Evolutionary conservation across 306 rosid species (phyloP), one percentile per base, ranked within the genome.

Genomic region (Trifolium dubium): DNA sequence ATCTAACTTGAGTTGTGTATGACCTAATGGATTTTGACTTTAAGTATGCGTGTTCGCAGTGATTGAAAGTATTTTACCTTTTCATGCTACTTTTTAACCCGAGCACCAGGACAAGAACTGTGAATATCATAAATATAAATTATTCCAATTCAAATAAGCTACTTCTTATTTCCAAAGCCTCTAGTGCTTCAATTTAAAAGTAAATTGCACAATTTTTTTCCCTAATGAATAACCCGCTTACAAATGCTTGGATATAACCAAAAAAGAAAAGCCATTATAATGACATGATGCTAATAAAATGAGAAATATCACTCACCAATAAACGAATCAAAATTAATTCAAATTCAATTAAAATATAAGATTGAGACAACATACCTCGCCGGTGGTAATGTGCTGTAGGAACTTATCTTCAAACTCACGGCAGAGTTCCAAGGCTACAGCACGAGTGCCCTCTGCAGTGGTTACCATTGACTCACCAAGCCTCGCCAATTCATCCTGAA

Each of bases 371-470:
- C 94, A 79, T 80, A 92, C 99, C 96, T 92, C 99, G 78, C 98
- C 99, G 54, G 85, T 68, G 72, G 92, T 88, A 69, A 94, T 85
- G 76, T 94, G 99, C 68, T 80, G 96, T 47, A 94, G 94, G 84
- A 94, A 94, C 87, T 78, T 94, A 83, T 94, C 99, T 86, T 94
- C 99, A 79, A 92, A 94, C 79, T 94, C 99, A 67, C 97, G 99
- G 77, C 99, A 94, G 85, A 94, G 99, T 85, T 94, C 98, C 92
- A 92, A 73, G 72, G 99, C 99, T 84, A 94, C 77, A 15, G 99
- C 96, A 54, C 99, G 91, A 11, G 96, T 94, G 18, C 99, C 99
- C 87, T 94, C 99, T 8, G 97, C 49, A 69, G 92, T 89, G 60
- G 89, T 87, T 62, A 94, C 96, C 96, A 94, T 82, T 63, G 89